Evolutionary conservation across 352 stramenopile species (phyloP).

Genomic region (Phytophthora chlamydospora): DNA sequence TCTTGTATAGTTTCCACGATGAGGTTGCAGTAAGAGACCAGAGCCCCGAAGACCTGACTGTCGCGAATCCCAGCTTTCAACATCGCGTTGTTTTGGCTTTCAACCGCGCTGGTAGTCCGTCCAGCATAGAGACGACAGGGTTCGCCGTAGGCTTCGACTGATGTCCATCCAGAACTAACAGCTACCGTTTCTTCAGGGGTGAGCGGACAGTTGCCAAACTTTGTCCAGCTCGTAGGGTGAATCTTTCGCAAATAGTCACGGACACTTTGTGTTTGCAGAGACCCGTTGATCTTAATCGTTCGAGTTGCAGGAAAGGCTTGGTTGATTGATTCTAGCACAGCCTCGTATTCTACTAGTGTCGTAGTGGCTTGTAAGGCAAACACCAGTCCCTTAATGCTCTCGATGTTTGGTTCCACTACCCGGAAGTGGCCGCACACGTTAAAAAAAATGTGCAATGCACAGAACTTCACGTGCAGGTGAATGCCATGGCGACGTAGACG

Average conservation of each 20-base stretch:
- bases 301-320: not conserved
- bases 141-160: not conserved
- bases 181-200: constrained; percentile 1
- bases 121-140: not conserved
- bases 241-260: constrained; percentile 4
- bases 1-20: too few species aligned
- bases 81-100: constrained; percentile 13
- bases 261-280: not conserved
- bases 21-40: constrained; percentile 1
- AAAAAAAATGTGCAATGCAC: constrained; percentile 17
- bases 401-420: constrained; percentile 11
- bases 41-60: constrained; percentile 7
- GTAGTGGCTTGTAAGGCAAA: constrained; percentile 7
- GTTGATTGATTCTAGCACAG: not conserved
- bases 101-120: constrained; percentile 9
- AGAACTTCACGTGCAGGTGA: constrained; percentile 4
- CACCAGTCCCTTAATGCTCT: not conserved
- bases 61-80: not conserved
- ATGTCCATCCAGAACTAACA: not conserved
- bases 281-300: not conserved
- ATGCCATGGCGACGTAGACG: not conserved
- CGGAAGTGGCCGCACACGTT: constrained; percentile 18
- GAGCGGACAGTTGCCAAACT: constrained; percentile 5
- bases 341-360: constrained; percentile 5
- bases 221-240: constrained; percentile 13